phyloP scores from a whole-genome alignment of 805 yeast species.

The Candida wancherniae region DNA sequence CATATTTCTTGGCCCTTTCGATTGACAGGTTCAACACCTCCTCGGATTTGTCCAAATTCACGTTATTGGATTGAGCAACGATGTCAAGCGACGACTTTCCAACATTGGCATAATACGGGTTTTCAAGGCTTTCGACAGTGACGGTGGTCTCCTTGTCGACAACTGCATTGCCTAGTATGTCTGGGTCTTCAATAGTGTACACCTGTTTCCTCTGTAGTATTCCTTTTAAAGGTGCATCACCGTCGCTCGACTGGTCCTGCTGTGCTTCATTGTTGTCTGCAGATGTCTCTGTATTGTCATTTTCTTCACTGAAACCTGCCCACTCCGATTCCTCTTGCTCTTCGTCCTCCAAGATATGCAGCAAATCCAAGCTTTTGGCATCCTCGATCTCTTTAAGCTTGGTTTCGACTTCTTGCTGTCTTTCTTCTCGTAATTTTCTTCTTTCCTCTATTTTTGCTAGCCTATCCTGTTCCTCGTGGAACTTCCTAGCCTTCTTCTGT shows the following conservation, averaged over 20 bases:
- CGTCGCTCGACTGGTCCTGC: conserved; percentile 5
- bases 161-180: conserved; percentile 28
- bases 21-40: conserved; percentile 71
- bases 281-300: conserved; percentile 6
- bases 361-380: conserved; percentile 23
- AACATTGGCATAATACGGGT: conserved; percentile 33
- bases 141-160: conserved; percentile 47
- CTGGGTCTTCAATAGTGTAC: conserved; percentile 26
- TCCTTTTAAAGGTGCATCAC: conserved; percentile 15
- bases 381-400: conserved; percentile 57
- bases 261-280: conserved; percentile 1
- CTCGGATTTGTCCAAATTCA: conserved; percentile 62
- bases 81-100: conserved; percentile 35
- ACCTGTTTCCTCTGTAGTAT: conserved; percentile 24
- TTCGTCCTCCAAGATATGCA: conserved; percentile 14
- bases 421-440: conserved; percentile 62
- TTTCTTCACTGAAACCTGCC: conserved; percentile 35
- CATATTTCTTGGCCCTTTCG: conserved; percentile 77
- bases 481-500: conserved; percentile 78
- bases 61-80: conserved; percentile 61
- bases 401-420: conserved; percentile 59
- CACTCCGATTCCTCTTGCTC: conserved; percentile 27
- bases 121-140: conserved; percentile 52
- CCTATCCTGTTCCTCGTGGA: conserved; percentile 71
- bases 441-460: conserved; percentile 72